Conservation (phyloP, 345 rosid genomes). For the Eutrema japonicum region DNA sequence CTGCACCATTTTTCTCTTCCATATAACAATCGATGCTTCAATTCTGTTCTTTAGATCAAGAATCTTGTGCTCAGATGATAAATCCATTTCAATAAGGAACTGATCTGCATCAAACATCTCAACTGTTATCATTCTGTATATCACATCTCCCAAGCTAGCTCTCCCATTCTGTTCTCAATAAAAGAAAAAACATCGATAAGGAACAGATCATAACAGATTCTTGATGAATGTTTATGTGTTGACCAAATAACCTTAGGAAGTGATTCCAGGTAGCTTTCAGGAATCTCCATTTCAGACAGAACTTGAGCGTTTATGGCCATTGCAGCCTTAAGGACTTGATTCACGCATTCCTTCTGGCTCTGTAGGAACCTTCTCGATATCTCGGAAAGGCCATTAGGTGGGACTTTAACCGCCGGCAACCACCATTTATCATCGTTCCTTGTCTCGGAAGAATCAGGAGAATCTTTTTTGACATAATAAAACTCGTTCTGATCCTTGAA, state of each 20-base stretch:
- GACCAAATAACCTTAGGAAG: constrained; percentile 69
- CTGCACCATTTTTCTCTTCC: constrained; percentile 85
- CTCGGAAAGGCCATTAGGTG: constrained; percentile 75
- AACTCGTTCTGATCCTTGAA: constrained; percentile 78
- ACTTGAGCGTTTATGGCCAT: constrained; percentile 95
- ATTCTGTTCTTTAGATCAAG: constrained; percentile 84
- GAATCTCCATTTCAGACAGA: constrained; percentile 83
- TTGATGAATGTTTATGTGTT: constrained; percentile 7
- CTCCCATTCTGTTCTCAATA: constrained; percentile 68
- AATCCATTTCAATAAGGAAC: constrained; percentile 66
- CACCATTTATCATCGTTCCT: constrained; percentile 92
- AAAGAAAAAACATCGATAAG: constrained; percentile 21
- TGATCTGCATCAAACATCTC: constrained; percentile 84
- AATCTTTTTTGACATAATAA: constrained; percentile 64
- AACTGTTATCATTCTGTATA: constrained; percentile 70
- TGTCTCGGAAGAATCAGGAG: constrained; percentile 59
- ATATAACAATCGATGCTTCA: constrained; percentile 87
- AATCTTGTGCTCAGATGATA: constrained; percentile 81
- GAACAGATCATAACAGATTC: constrained; percentile 5
- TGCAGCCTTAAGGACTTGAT: constrained; percentile 92
- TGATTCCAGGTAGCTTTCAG: constrained; percentile 83
- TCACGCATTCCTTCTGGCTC: constrained; percentile 81
- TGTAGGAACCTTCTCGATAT: constrained; percentile 69
- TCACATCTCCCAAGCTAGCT: constrained; percentile 80
- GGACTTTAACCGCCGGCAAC: constrained; percentile 81